Evolutionary conservation across 2,329 filamentous ascomycete species (phyloP).

Genomic region (Calonectria honghensis): DNA sequence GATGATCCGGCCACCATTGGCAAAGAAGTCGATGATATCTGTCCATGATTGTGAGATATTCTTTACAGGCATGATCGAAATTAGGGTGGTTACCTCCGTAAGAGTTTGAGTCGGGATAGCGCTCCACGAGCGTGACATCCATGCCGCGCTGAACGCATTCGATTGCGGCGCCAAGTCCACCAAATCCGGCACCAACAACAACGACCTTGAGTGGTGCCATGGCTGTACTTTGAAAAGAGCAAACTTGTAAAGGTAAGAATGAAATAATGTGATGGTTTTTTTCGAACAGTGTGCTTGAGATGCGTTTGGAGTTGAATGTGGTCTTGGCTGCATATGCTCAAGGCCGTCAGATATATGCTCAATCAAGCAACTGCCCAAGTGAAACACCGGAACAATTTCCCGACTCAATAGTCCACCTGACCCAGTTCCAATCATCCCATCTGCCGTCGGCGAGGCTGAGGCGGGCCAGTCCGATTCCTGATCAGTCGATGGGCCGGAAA

Average conservation of each 20-base stretch:
- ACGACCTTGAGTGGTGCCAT: slow-evolving; percentile 14
- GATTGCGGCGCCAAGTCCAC: slow-evolving; percentile 24
- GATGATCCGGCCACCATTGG: slow-evolving; percentile 44
- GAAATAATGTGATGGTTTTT: too few species aligned
- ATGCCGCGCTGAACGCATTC: slow-evolving; percentile 28
- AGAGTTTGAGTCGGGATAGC: slow-evolving; percentile 36
- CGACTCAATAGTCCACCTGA: background rate
- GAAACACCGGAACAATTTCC: background rate
- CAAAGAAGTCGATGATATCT: slow-evolving; percentile 49
- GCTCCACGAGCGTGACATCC: slow-evolving; percentile 31
- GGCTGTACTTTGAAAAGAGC: too few species aligned
- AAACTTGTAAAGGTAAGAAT: background rate
- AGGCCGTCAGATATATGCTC: background rate
- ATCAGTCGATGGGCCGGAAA: slow-evolving; percentile 10
- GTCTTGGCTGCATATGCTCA: too few species aligned
- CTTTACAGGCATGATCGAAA: background rate
- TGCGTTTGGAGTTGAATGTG: background rate
- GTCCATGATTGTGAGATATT: background rate
- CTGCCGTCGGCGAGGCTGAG: background rate
- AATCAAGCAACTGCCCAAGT: background rate
- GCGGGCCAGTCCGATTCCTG: background rate
- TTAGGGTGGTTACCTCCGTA: slow-evolving; percentile 5
- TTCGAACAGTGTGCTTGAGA: background rate
- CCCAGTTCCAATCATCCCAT: too few species aligned
- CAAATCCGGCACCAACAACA: slow-evolving; percentile 22